Conservation (phyloP, 768 basidiomycete genomes). For the Multifurca ochricompacta region DNA sequence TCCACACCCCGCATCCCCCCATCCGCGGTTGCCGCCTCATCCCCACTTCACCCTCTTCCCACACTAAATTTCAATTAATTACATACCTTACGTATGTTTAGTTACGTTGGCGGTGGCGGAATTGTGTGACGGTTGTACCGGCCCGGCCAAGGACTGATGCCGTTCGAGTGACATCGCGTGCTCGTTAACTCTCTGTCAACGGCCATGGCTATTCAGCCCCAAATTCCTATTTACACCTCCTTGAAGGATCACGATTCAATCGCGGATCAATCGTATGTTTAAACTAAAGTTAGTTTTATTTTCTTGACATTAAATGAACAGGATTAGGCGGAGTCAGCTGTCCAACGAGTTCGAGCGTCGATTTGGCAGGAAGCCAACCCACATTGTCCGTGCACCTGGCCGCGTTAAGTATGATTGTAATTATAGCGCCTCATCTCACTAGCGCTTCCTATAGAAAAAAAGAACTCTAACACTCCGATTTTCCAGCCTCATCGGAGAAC, state of each 20-base stretch:
- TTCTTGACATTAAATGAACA: conserved; percentile 13
- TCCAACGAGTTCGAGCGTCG: conserved; percentile 51
- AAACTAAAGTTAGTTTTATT: neutral
- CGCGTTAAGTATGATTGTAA: conserved; percentile 56
- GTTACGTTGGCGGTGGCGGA: neutral
- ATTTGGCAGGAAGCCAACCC: conserved; percentile 59
- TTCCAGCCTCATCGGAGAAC: conserved; percentile 52
- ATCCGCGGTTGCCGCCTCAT: neutral
- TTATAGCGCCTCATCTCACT: conserved; percentile 24
- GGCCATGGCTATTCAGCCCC: conserved; percentile 45
- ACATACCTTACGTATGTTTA: neutral
- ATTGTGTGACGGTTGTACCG: no score
- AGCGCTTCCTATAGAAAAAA: neutral
- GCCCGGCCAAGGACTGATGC: no score
- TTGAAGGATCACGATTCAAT: conserved; percentile 46
- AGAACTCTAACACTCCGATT: neutral
- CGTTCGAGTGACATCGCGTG: no score
- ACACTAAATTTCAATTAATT: neutral
- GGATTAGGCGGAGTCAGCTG: conserved; percentile 53
- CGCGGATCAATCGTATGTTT: conserved; percentile 25
- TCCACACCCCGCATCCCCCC: no score
- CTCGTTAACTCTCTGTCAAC: neutral
- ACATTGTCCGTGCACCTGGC: conserved; percentile 72
- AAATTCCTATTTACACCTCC: conserved; percentile 54
- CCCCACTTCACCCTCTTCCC: neutral